Evolutionary conservation across 140 eudicot genomes (phyloP).

Genomic region (Senecio squalidus): DNA sequence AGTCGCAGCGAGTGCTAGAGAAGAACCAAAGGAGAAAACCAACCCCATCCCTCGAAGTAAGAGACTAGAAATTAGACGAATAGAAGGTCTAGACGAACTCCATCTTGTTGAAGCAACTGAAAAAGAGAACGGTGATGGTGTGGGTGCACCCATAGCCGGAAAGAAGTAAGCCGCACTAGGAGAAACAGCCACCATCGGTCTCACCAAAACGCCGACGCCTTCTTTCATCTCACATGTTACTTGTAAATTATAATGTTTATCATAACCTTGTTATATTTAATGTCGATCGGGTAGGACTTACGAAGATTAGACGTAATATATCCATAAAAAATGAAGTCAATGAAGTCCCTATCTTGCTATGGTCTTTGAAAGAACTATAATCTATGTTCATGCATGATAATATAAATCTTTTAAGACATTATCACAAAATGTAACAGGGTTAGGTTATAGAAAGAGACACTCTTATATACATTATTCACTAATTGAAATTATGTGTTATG

Average conservation of each 20-base stretch:
- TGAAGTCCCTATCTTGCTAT: constrained; percentile 1
- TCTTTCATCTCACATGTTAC: constrained; percentile 23
- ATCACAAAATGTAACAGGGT: background rate
- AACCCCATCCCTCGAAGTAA: constrained; percentile 38
- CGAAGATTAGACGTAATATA: background rate
- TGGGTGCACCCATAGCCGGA: constrained; percentile 36
- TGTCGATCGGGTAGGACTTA: background rate
- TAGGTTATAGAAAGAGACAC: constrained; percentile 13
- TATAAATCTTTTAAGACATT: background rate
- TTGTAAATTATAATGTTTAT: background rate
- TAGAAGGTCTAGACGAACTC: constrained; percentile 46
- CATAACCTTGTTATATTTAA: background rate
- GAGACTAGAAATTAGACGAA: constrained; percentile 25
- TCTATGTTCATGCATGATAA: background rate
- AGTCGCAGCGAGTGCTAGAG: constrained; percentile 40
- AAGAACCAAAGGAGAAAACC: constrained; percentile 46
- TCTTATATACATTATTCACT: background rate
- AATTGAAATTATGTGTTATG: constrained; percentile 4
- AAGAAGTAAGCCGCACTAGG: constrained; percentile 30
- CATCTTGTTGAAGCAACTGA: constrained; percentile 57
- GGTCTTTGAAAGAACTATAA: constrained; percentile 20
- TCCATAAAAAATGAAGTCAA: constrained; percentile 11
- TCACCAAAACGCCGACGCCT: constrained; percentile 6
- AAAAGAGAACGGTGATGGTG: constrained; percentile 57
- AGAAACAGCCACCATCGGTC: constrained; percentile 35